phyloP scores from a whole-genome alignment of 768 basidiomycete species.

The Lactifluus piperatus region DNA sequence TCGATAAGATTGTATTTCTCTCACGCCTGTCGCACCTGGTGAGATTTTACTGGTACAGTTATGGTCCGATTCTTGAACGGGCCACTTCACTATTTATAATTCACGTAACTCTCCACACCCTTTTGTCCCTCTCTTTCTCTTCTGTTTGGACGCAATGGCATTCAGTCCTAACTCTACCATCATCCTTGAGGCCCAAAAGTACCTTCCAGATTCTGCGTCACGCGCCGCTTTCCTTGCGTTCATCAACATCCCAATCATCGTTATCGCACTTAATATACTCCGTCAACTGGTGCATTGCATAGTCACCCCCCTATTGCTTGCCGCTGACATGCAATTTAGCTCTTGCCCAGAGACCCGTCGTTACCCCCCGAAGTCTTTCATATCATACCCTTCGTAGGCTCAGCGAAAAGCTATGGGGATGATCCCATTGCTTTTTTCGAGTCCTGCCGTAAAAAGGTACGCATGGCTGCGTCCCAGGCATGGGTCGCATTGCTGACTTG shows the following conservation, averaged over 20 bases:
- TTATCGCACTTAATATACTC: slow-evolving; percentile 63
- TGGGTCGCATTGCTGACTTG: not conserved
- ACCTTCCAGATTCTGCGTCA: slow-evolving; percentile 22
- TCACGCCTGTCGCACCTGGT: too few species aligned
- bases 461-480: slow-evolving; percentile 9
- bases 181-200: slow-evolving; percentile 22
- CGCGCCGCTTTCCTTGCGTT: slow-evolving; percentile 34
- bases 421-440: slow-evolving; percentile 89
- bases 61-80: too few species aligned
- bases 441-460: slow-evolving; percentile 66
- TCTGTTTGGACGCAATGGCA: slow-evolving; percentile 4
- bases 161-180: slow-evolving; percentile 24
- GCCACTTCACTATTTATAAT: too few species aligned
- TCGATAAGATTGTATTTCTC: too few species aligned
- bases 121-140: not conserved
- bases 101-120: not conserved
- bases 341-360: slow-evolving; percentile 57
- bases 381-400: slow-evolving; percentile 84
- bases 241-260: slow-evolving; percentile 60
- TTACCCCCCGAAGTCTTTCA: slow-evolving; percentile 91
- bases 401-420: slow-evolving; percentile 81
- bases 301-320: not conserved
- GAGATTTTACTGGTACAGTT: too few species aligned
- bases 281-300: slow-evolving; percentile 61
- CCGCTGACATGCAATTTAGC: slow-evolving; percentile 32